Conservation (phyloP, 345 rosid genomes). For the Anastatica hierochuntica region DNA sequence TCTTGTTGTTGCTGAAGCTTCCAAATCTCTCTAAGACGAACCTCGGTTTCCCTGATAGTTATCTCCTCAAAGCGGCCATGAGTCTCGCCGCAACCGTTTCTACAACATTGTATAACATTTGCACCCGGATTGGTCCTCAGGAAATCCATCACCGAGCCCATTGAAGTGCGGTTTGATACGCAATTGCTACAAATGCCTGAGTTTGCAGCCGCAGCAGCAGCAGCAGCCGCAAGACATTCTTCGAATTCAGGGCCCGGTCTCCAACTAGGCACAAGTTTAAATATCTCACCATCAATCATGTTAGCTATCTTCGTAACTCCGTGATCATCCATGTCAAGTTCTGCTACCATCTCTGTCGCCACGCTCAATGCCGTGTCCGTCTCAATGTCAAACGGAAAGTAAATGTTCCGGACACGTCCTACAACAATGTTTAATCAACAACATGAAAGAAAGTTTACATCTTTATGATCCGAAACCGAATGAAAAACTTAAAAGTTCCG, state of each 20-base stretch:
- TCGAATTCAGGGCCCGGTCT: slow-evolving; percentile 58
- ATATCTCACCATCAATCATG: slow-evolving; percentile 66
- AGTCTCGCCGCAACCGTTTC: slow-evolving; percentile 69
- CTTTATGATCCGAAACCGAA: background rate
- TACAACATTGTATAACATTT: slow-evolving; percentile 52
- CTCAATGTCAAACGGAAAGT: slow-evolving; percentile 79
- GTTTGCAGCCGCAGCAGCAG: slow-evolving; percentile 33
- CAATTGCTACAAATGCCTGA: slow-evolving; percentile 61
- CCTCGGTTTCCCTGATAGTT: slow-evolving; percentile 40
- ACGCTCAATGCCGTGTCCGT: slow-evolving; percentile 82
- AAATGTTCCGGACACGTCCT: slow-evolving; percentile 78
- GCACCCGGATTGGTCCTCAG: slow-evolving; percentile 43
- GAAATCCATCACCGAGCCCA: slow-evolving; percentile 74
- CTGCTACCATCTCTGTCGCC: slow-evolving; percentile 12
- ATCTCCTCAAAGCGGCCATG: slow-evolving; percentile 95
- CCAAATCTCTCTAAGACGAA: slow-evolving; percentile 57
- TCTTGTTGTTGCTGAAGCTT: slow-evolving; percentile 60
- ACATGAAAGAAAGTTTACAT: background rate
- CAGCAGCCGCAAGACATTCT: slow-evolving; percentile 43
- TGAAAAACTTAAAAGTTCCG: too few relatives aligned
- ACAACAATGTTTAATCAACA: slow-evolving; percentile 2
- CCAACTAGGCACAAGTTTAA: slow-evolving; percentile 83
- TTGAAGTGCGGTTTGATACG: slow-evolving; percentile 69
- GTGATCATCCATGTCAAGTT: background rate
- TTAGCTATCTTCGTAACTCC: background rate